phyloP scores from a whole-genome alignment of 495 filamentous ascomycete genomes.

The Apiosordaria backusii region DNA sequence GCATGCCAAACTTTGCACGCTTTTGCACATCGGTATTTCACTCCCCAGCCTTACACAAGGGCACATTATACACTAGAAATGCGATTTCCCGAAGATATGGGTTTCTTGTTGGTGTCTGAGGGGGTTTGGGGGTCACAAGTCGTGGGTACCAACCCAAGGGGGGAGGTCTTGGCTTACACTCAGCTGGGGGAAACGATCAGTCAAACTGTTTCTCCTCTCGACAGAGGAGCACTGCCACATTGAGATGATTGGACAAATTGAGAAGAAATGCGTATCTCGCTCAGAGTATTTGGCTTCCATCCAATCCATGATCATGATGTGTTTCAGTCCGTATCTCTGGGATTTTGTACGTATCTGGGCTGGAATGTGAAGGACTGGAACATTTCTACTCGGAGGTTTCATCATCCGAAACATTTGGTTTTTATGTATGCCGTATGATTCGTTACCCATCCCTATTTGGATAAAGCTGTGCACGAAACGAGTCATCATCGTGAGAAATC shows the following conservation, averaged over 20 bases:
- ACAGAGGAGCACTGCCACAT: neutral
- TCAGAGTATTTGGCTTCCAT: no score
- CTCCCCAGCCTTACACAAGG: neutral
- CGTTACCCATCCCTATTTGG: neutral
- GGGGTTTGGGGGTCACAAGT: no score
- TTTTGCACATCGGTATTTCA: no score
- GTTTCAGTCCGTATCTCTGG: neutral
- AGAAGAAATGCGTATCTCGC: no score
- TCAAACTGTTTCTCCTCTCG: neutral
- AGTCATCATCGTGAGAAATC: neutral
- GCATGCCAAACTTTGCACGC: no score
- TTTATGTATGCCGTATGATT: no score
- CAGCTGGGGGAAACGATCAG: neutral
- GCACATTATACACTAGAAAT: neutral
- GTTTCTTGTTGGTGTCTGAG: neutral
- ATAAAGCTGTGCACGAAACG: neutral
- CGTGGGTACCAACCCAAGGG: no score
- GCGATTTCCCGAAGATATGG: neutral
- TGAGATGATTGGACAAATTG: neutral
- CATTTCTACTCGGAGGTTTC: neutral
- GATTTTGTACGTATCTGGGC: neutral
- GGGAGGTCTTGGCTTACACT: no score
- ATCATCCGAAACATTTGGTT: neutral
- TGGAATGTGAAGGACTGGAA: neutral
- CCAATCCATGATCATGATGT: no score